Percentiles rank a stretch among this genome's conserved stretches.
Evolutionary conservation across 1,284 basidiomycete genomes (phyloP).

Genomic region (Amylostereum chailletii): DNA sequence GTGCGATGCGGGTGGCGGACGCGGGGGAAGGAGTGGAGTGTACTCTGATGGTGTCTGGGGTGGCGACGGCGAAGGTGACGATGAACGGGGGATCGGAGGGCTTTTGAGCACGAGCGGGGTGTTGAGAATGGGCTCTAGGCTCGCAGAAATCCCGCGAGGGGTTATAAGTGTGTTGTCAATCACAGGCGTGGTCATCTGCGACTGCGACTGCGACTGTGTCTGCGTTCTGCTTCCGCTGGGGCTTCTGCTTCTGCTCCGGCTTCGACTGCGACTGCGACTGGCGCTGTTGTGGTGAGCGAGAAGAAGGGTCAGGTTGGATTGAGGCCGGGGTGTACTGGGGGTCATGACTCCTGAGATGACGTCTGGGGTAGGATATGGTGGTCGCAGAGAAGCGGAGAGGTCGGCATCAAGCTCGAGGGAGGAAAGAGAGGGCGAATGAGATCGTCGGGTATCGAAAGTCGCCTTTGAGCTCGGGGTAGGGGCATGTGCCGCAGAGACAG

Average conservation of each 20-base stretch:
- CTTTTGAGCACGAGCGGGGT: neutral
- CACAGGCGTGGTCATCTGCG: neutral
- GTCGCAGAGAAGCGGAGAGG: constrained; percentile 21
- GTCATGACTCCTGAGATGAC: constrained; percentile 6
- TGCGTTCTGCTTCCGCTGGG: neutral
- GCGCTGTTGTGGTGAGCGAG: constrained; percentile 21
- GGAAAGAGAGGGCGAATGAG: constrained; percentile 17
- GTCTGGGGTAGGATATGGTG: constrained; percentile 14
- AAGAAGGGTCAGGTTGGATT: constrained; percentile 21
- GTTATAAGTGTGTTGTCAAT: no score
- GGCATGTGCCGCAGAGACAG: no score
- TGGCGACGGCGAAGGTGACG: neutral
- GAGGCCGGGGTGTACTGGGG: constrained; percentile 2
- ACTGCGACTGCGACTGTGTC: neutral
- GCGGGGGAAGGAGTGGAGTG: constrained; percentile 7
- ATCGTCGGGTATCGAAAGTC: constrained; percentile 6
- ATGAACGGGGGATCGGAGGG: neutral
- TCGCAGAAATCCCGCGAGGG: neutral
- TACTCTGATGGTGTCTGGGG: constrained; percentile 5
- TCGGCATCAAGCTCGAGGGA: constrained; percentile 3
- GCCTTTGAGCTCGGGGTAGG: no score
- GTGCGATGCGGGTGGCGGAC: constrained; percentile 3
- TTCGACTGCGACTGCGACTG: neutral
- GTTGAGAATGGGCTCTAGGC: neutral
- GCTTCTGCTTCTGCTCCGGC: neutral